Evolutionary conservation across 495 filamentous ascomycete genomes (phyloP).

Genomic region (Thozetella sp.): DNA sequence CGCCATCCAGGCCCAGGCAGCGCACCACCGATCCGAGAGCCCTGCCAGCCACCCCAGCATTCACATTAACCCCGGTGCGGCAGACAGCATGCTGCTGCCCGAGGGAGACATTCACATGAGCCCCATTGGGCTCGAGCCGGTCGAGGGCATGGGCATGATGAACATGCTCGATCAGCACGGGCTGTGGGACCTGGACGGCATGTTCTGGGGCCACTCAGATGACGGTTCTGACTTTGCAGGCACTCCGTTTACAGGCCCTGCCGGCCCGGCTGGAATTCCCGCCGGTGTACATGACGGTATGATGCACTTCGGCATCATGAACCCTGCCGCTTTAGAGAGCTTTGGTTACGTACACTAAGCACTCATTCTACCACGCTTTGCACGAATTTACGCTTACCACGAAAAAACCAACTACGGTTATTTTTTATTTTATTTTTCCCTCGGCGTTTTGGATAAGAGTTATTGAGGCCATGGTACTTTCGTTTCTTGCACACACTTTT

Average conservation of each 20-base stretch:
- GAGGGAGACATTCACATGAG: slow-evolving; percentile 43
- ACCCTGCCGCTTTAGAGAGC: slow-evolving; percentile 11
- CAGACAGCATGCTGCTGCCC: slow-evolving; percentile 31
- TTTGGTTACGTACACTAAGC: slow-evolving; percentile 17
- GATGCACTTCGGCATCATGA: slow-evolving; percentile 24
- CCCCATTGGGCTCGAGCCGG: slow-evolving; percentile 50
- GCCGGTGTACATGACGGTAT: slow-evolving; percentile 20
- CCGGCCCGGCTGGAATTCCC: slow-evolving; percentile 3
- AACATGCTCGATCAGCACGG: slow-evolving; percentile 54
- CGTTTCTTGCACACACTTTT: background rate
- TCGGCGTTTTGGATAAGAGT: background rate
- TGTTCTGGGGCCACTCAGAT: slow-evolving; percentile 45
- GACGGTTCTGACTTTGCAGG: slow-evolving; percentile 17
- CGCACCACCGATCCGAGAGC: slow-evolving; percentile 17
- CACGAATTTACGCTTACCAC: background rate
- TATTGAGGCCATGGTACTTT: background rate
- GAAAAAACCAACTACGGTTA: background rate
- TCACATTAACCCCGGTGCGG: slow-evolving; percentile 32
- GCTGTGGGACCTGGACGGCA: slow-evolving; percentile 58
- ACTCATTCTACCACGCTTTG: background rate
- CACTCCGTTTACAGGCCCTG: slow-evolving; percentile 24
- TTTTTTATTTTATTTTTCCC: background rate
- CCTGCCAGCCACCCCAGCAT: slow-evolving; percentile 26
- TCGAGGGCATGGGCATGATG: slow-evolving; percentile 54
- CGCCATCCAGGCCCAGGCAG: slow-evolving; percentile 33